Evolutionary conservation across 352 stramenopile species (phyloP).

Genomic region (Globisporangium mamillatum): DNA sequence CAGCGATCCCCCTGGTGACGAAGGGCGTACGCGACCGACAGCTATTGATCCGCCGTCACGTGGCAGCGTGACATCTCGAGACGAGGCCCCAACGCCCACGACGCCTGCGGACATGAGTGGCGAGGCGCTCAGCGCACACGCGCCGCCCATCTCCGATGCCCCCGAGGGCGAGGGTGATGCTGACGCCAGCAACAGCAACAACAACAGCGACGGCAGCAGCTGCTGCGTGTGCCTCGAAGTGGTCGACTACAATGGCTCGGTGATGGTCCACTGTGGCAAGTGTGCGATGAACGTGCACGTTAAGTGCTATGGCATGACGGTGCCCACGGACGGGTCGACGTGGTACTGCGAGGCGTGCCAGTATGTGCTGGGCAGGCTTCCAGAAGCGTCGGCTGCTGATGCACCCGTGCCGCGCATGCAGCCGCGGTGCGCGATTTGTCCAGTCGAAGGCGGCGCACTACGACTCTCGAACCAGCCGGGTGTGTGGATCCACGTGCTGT

Average conservation of each 20-base stretch:
- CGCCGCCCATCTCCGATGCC: not conserved
- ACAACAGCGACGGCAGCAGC: not conserved
- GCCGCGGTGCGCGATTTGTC: slow-evolving; percentile 69
- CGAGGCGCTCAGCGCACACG: slow-evolving; percentile 4
- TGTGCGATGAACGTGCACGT: slow-evolving; percentile 73
- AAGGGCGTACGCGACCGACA: not conserved
- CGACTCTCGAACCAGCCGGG: slow-evolving; percentile 53
- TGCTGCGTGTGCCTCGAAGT: slow-evolving; percentile 80
- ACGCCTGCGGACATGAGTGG: not conserved
- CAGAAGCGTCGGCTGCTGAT: not conserved
- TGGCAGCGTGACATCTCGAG: not conserved
- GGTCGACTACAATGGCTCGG: slow-evolving; percentile 52
- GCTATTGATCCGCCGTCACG: not conserved
- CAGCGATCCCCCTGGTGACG: not conserved
- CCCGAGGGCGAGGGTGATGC: not conserved
- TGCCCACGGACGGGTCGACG: slow-evolving; percentile 30
- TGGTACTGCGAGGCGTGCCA: slow-evolving; percentile 76
- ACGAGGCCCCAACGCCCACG: not conserved
- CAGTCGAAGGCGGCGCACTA: slow-evolving; percentile 64
- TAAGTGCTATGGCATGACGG: slow-evolving; percentile 71
- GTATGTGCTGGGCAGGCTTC: slow-evolving; percentile 22
- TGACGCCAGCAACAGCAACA: not conserved
- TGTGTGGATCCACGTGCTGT: slow-evolving; percentile 83
- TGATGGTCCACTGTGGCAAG: slow-evolving; percentile 56
- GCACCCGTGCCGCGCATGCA: slow-evolving; percentile 20